These are phyloP conservation scores for Platanthera zijinensis DNA, from an alignment of 106 monocot genomes.

Conservation along the genomic window DNA sequence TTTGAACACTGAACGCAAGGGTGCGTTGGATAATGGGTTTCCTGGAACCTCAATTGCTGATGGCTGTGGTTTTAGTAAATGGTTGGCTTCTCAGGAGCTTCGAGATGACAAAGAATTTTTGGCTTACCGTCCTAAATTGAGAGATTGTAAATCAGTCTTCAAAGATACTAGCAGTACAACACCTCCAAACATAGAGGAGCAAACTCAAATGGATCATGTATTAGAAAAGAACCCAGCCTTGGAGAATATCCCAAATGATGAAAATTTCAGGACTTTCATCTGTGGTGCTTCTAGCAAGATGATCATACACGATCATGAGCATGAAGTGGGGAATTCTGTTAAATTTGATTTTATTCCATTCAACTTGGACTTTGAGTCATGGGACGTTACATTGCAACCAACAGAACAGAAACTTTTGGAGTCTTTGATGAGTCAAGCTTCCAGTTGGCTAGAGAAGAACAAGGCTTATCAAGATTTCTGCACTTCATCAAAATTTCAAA, in stretches of 20 bases:
- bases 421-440: slow-evolving; percentile 40
- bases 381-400: slow-evolving; percentile 15
- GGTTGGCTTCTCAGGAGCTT: slow-evolving; percentile 16
- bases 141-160: background rate
- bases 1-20: slow-evolving; percentile 20
- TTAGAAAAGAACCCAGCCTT: background rate
- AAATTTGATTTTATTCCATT: slow-evolving; percentile 45
- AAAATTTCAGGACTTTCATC: slow-evolving; percentile 51
- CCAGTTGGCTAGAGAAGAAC: slow-evolving; percentile 44
- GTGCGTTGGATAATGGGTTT: slow-evolving; percentile 20
- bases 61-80: slow-evolving; percentile 13
- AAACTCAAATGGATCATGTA: slow-evolving; percentile 1
- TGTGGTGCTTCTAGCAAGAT: slow-evolving; percentile 30
- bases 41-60: slow-evolving; percentile 43
- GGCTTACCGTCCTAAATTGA: slow-evolving; percentile 28
- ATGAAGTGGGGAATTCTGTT: slow-evolving; percentile 8
- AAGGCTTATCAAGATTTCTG: slow-evolving; percentile 65
- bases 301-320: slow-evolving; percentile 6
- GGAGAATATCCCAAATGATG: slow-evolving; percentile 20
- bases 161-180: background rate
- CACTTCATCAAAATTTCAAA: slow-evolving; percentile 26
- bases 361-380: slow-evolving; percentile 41
- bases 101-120: slow-evolving; percentile 42
- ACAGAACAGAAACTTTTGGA: slow-evolving; percentile 36
- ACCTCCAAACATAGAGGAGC: slow-evolving; percentile 9